Evolutionary conservation across 2,329 filamentous ascomycete genomes (phyloP).

Genomic region (Berkeleyomyces basicola): DNA sequence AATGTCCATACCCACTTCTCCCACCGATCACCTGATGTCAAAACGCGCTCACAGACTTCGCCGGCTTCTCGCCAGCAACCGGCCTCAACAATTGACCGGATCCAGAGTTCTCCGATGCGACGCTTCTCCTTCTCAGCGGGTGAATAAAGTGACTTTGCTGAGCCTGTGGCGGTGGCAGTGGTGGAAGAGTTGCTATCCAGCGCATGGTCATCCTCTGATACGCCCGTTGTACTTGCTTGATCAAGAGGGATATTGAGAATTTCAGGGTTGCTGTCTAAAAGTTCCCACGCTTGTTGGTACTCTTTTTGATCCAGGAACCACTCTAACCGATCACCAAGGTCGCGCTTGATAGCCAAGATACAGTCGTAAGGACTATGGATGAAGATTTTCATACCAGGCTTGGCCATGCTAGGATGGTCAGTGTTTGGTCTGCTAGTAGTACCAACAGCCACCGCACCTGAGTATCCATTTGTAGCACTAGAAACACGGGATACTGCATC

Average conservation of each 20-base stretch:
- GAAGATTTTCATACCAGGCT: constrained; percentile 57
- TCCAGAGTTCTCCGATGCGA: constrained; percentile 82
- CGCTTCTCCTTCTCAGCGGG: constrained; percentile 71
- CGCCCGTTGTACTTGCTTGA: constrained; percentile 33
- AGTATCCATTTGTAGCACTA: constrained; percentile 18
- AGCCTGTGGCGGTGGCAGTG: constrained; percentile 19
- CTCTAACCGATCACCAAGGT: constrained; percentile 65
- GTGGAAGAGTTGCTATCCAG: constrained; percentile 41
- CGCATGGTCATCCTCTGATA: constrained; percentile 27
- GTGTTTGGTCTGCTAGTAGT: constrained; percentile 20
- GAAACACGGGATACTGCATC: constrained; percentile 30
- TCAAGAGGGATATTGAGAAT: constrained; percentile 32
- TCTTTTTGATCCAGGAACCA: constrained; percentile 74
- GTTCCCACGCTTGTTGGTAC: constrained; percentile 74
- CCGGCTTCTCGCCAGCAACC: constrained; percentile 66
- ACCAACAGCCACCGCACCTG: constrained; percentile 15
- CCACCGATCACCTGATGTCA: constrained; percentile 68
- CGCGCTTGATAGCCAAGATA: constrained; percentile 76
- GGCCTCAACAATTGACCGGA: constrained; percentile 64
- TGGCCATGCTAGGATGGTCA: constrained; percentile 35
- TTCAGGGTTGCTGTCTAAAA: constrained; percentile 78
- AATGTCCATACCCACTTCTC: constrained; percentile 94
- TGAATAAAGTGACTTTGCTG: constrained; percentile 33
- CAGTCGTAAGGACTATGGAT: constrained; percentile 96
- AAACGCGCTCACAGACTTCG: constrained; percentile 63